Base-by-base conservation (phyloP, 225 moss, liverwort and hornwort species). In the Bryum argenteum region DNA sequence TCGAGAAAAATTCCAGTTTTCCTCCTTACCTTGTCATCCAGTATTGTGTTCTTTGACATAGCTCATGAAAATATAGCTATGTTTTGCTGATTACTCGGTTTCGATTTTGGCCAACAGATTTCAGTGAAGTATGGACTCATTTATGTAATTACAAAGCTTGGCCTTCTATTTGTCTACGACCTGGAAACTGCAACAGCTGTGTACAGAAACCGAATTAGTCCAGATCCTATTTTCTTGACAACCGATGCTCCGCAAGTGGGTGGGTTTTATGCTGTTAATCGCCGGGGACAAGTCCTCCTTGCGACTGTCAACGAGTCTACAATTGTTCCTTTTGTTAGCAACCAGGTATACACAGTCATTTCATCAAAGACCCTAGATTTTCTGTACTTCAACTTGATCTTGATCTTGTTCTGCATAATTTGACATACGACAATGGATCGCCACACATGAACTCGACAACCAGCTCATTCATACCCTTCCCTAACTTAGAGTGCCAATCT, bases 111-210 rank as follows among this genome's bases (percentile, higher is more conserved):
- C 33, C 8, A 42, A 56, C 92, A 95, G 95, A 93, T 96, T 64
- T 96, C 96, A 44, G 83, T 91, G 11, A 94, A 94, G 79, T 94
- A 94, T 63, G 80, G 83, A 33, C 80, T 94, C 66, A 89, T 94
- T 56, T 94, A 94, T 67, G 94, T 94, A 1, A 91, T 94, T 63
- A 94, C 94, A 51, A 94, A 94, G 79, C 87, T 94, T 61, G 94
- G 94, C 43, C 94, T 94, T 72, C 87, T 94, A 22, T 94, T 94
- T 53, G 94, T 94, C 60, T 94, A 94, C 71, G 94, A 94, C 37
- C 55, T 94, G 88, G 94, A 94, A 82, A 94, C 94, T 53, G 94
- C 94, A 33, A 94, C 94, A 65, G 94, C 94, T 61, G 94, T 94
- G 33, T 94, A 94, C 67, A 88, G 94, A 63, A 94, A 94, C 53